Base-by-base conservation (phyloP, 192 early-diverging fungal genomes). In the Diversispora eburnea region DNA sequence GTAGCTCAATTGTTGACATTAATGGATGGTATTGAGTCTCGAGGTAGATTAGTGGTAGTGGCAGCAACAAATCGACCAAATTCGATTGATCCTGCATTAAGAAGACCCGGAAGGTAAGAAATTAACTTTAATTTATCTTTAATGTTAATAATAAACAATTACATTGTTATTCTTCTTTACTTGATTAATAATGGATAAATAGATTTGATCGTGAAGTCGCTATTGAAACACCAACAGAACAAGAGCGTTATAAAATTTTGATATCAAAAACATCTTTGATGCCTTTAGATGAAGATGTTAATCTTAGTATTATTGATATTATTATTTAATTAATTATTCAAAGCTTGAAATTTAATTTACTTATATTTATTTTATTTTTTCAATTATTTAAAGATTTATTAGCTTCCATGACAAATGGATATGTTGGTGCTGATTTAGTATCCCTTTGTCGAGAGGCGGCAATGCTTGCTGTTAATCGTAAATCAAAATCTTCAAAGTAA, bases 21-120 rank as follows among this genome's bases (percentile, higher is more conserved):
- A 43, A 93, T 96, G 94, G 94, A 96, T 77, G 94, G 94, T 46
- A 84, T 94, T 56, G 74, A 78, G 39, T 84, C 87, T 7, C 69
- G 87, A 25, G 86, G 84, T 8, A 78, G 85, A 19, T 76, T 94
- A 7, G 82, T 96, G 33, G 87, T 96, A 7, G 79, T 96, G 49
- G 95, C 84, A n/a, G 93, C 95, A 8, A 96, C 95, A 2, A 96
- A 96, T 79, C 82, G 90, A 45, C 95, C 93, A 0, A 95, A 95
- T 68, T 84, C 87, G 5, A 85, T 96, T 49, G 93, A 96, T 77
- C 85, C 92, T 3, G 93, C 94, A 4, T 71, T 96, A 25, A 75
- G 94, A 19, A 78, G 95, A 51, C 93, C 93, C 5, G 95, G 95
- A 17, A 80, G 91, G 88, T 89, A 79, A 17, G 25, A n/a, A 15